Percentiles rank a stretch among this genome's conserved stretches.
Evolutionary conservation across 2,329 filamentous ascomycete species (phyloP).

Genomic region (Trichoderma pleuroti): DNA sequence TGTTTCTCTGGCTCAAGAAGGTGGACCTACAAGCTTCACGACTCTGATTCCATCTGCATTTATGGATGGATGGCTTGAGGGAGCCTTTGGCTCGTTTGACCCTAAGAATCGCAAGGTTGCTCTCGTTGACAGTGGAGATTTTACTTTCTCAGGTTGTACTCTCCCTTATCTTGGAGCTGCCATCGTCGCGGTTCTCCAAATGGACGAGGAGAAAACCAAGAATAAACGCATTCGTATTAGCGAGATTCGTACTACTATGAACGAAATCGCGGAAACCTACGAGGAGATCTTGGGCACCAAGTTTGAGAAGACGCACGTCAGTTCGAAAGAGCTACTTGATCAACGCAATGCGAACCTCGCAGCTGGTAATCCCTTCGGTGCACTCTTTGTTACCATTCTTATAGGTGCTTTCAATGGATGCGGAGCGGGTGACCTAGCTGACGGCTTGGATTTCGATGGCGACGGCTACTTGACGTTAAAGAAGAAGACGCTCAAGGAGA

Average conservation of each 20-base stretch:
- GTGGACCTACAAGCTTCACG: slow-evolving; percentile 17
- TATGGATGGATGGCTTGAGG: slow-evolving; percentile 11
- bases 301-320: background rate
- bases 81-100: slow-evolving; percentile 1
- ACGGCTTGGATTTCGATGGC: background rate
- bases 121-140: background rate
- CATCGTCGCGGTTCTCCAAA: slow-evolving; percentile 7
- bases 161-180: background rate
- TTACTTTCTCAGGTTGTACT: background rate
- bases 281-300: background rate
- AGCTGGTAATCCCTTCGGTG: background rate
- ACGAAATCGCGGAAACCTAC: background rate
- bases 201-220: slow-evolving; percentile 12
- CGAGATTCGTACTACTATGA: slow-evolving; percentile 9
- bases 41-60: slow-evolving; percentile 11
- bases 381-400: background rate
- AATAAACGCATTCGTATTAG: slow-evolving; percentile 10
- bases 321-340: background rate
- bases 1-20: background rate
- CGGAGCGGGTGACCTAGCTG: background rate
- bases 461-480: background rate
- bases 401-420: background rate
- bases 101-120: background rate
- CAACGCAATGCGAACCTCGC: background rate
- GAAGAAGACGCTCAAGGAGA: background rate